A percentile compares a stretch with the other conserved stretches of the same genome.
These are phyloP conservation scores for Oidium heveae DNA, from an alignment of 2,329 filamentous ascomycete genomes.

Conservation along the genomic window DNA sequence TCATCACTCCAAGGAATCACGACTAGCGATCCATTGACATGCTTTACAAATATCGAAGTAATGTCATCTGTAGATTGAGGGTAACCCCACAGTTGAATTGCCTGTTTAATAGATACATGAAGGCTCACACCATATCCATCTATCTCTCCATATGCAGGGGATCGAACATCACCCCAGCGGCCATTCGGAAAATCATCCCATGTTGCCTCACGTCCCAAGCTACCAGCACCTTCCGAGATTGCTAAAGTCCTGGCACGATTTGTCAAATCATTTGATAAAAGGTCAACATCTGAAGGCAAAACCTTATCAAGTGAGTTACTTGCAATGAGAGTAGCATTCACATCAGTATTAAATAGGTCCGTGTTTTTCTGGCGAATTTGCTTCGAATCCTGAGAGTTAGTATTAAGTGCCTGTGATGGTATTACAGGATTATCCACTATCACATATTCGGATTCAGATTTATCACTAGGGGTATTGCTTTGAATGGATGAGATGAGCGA, in stretches of 20 bases:
- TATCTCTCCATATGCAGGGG: conserved; percentile 84
- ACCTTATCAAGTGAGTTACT: conserved; percentile 50
- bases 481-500: conserved; percentile 43
- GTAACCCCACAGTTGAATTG: conserved; percentile 62
- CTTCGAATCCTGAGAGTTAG: conserved; percentile 19
- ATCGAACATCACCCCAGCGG: conserved; percentile 78
- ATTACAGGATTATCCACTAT: conserved; percentile 18
- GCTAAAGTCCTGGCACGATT: conserved; percentile 64
- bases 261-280: no score
- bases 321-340: conserved; percentile 56
- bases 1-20: conserved; percentile 91
- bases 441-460: conserved; percentile 15
- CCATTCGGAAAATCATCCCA: conserved; percentile 99
- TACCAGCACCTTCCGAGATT: conserved; percentile 81
- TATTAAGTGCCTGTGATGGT: conserved; percentile 14
- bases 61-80: conserved; percentile 49
- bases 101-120: conserved; percentile 68
- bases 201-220: conserved; percentile 75
- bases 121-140: conserved; percentile 95
- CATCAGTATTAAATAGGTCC: conserved; percentile 66
- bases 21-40: conserved; percentile 53
- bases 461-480: background rate
- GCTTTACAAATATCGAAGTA: conserved; percentile 52
- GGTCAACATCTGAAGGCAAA: conserved; percentile 25
- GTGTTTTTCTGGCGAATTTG: conserved; percentile 25